Evolutionary conservation across 805 yeast species (phyloP), one percentile per base, ranked within the genome.

Genomic region (Jamesozyma piceae): DNA sequence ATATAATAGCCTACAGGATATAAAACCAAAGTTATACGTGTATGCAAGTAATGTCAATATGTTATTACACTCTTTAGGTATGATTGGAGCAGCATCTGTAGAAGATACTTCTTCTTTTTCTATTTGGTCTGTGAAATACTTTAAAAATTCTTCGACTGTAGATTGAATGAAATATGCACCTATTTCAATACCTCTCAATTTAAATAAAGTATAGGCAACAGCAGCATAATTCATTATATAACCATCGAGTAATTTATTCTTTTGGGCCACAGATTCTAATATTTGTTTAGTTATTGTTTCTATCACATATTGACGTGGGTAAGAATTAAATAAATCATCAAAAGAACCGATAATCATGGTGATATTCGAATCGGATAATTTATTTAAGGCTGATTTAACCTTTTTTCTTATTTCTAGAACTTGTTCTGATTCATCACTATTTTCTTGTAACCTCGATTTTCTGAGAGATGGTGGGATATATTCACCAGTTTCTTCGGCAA

Each of bases 391-490:
- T 45, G 97, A 89, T 54, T 88, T 92, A 38, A 89, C 73, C 4
- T 77, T 65, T 51, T 78, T 76, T 42, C 73, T 72, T 30, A 89
- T 64, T 30, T 69, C 73, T 2, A 66, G 39, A 6, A 68, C 57
- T 42, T 72, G 77, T 45, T 73, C 77, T 18, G 74, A 65, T 21
- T 69, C 69, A 2, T 65, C 68, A 3, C 54, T 62, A 0, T 51
- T 53, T 3, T 55, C 54, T 32, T 59, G 68, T 18, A 65, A 43
- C 38, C 69, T 72, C 52, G 70, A 72, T 36, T 75, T 71, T 45
- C 97, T 73, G 43, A 83, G 61, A 0, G 95, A 88, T 0, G 97
- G 98, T 1, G 98, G 97, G 14, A 90, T 66, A 57, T 92, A 90
- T 47, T 75, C 70, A 1, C 70, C 67, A 47, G 74, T 69, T 1